A percentile compares a stretch with the other conserved stretches of the same genome.
These are phyloP conservation scores for Jaapia argillacea DNA, from an alignment of 768 basidiomycete genomes.

Conservation along the genomic window DNA sequence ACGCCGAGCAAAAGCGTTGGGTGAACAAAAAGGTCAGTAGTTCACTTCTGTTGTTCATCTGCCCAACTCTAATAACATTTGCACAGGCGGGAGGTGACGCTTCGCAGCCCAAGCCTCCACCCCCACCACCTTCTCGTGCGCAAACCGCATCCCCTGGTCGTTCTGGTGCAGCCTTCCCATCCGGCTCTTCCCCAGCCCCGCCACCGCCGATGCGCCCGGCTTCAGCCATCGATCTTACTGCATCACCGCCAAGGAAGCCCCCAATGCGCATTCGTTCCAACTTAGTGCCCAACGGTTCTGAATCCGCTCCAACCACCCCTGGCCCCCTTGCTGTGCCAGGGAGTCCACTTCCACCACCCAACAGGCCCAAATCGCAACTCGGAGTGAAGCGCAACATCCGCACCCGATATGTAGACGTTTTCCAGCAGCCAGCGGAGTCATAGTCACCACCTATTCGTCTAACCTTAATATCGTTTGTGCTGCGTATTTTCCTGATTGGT, in stretches of 20 bases:
- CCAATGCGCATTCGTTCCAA: conserved; percentile 56
- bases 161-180: conserved; percentile 26
- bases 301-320: conserved; percentile 24
- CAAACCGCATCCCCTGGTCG: conserved; percentile 79
- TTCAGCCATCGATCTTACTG: conserved; percentile 53
- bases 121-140: conserved; percentile 75
- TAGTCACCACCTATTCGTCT: too few relatives aligned
- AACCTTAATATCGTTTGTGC: too few relatives aligned
- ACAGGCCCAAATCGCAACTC: conserved; percentile 45
- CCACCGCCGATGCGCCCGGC: conserved; percentile 44
- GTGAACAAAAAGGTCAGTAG: conserved; percentile 78
- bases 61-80: background rate
- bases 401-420: conserved; percentile 86
- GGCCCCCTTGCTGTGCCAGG: conserved; percentile 23
- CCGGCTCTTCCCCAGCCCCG: conserved; percentile 18
- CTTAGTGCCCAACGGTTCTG: conserved; percentile 39
- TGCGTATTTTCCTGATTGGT: too few relatives aligned
- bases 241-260: conserved; percentile 40
- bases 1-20: conserved; percentile 93
- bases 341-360: conserved; percentile 33
- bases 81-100: conserved; percentile 43
- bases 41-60: conserved; percentile 1
- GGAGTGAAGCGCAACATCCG: conserved; percentile 65
- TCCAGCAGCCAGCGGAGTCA: conserved; percentile 39
- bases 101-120: conserved; percentile 42